These are phyloP conservation scores for Pulveroboletus sp. DNA, from an alignment of 768 basidiomycete genomes.

Conservation along the genomic window DNA sequence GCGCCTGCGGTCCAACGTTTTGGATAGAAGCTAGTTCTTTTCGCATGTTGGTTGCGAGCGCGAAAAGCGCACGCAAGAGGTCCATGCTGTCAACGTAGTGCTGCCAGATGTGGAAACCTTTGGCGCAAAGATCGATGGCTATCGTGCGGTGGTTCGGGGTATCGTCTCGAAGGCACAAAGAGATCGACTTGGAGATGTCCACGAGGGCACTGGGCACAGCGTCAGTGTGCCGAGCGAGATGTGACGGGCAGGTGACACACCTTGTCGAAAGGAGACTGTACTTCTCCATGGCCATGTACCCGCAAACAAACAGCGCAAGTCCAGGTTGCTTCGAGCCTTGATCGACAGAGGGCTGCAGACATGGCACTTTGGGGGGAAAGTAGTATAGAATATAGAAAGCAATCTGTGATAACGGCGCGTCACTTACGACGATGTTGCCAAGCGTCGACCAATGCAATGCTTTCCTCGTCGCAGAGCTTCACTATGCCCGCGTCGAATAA, in stretches of 20 bases:
- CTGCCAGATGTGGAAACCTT: conserved; percentile 93
- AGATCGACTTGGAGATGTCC: conserved; percentile 81
- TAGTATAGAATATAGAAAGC: conserved; percentile 2
- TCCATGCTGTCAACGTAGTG: conserved; percentile 88
- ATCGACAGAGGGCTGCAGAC: conserved; percentile 54
- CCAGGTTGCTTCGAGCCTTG: conserved; percentile 57
- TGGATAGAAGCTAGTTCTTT: conserved; percentile 68
- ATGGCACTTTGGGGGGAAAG: conserved; percentile 45
- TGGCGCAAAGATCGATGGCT: conserved; percentile 85
- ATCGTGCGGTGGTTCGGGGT: conserved; percentile 59
- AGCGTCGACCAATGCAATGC: conserved; percentile 50
- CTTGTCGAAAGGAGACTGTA: conserved; percentile 68
- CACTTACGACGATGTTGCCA: conserved; percentile 62
- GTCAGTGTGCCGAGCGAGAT: background rate
- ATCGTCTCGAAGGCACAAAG: conserved; percentile 71
- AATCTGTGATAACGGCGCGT: background rate
- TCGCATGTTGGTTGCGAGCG: conserved; percentile 63
- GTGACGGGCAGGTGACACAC: conserved; percentile 35
- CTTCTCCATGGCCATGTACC: conserved; percentile 77
- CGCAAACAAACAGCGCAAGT: conserved; percentile 74
- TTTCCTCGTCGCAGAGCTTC: conserved; percentile 63
- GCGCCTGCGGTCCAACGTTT: conserved; percentile 71
- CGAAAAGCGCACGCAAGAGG: conserved; percentile 79
- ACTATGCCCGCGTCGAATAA: conserved; percentile 76
- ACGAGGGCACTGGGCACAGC: conserved; percentile 56